phyloP scores from a whole-genome alignment of 108 stramenopile genomes.

The Skeletonema tropicum region DNA sequence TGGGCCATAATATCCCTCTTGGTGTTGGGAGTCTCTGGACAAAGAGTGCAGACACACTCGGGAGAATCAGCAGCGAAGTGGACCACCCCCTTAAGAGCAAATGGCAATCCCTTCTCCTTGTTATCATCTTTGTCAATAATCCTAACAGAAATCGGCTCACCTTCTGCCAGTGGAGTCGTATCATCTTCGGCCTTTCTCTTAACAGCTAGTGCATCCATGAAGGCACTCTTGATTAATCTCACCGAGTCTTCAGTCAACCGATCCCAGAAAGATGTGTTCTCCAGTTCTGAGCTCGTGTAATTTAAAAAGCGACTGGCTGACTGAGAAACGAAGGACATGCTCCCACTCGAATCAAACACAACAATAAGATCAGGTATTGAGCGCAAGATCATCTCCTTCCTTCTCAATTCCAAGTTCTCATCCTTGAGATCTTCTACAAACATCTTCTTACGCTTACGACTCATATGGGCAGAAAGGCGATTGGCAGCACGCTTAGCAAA shows the following conservation, averaged over 20 bases:
- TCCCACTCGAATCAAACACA: conserved; percentile 83
- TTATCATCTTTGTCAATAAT: conserved; percentile 58
- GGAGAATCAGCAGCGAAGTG: conserved; percentile 81
- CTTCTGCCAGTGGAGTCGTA: conserved; percentile 66
- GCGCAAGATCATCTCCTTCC: conserved; percentile 81
- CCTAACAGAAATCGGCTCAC: conserved; percentile 66
- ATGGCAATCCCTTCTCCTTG: conserved; percentile 32
- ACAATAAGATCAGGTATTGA: conserved; percentile 86
- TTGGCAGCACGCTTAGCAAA: conserved; percentile 82
- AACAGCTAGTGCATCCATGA: conserved; percentile 87
- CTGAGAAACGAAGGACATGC: conserved; percentile 75
- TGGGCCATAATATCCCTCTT: not conserved
- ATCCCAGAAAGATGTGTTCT: conserved; percentile 81
- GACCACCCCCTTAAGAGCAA: conserved; percentile 79
- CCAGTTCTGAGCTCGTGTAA: conserved; percentile 54
- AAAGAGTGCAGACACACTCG: conserved; percentile 86
- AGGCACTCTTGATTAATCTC: conserved; percentile 78
- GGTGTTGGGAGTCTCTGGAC: conserved; percentile 39
- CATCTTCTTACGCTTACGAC: conserved; percentile 93
- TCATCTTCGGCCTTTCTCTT: conserved; percentile 61
- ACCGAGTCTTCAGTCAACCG: conserved; percentile 72
- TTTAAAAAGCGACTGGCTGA: conserved; percentile 65
- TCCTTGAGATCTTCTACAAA: conserved; percentile 93
- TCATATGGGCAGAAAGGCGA: conserved; percentile 89
- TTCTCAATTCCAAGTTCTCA: conserved; percentile 78